Evolutionary conservation across 805 yeast genomes (phyloP).

Genomic region (Lipomyces lipofer): DNA sequence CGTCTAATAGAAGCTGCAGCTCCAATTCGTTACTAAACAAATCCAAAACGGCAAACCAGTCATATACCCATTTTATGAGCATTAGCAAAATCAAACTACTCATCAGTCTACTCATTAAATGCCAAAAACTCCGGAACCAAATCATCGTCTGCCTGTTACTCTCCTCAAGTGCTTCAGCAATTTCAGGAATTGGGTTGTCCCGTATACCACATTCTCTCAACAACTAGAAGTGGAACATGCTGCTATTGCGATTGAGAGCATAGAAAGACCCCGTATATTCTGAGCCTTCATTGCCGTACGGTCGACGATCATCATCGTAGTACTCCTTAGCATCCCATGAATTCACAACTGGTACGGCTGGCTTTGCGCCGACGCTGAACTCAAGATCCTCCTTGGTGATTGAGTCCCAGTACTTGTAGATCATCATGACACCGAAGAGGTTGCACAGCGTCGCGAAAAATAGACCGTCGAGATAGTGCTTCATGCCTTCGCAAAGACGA

Average conservation of each 20-base stretch:
- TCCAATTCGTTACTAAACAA: no score
- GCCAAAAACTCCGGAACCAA: background rate
- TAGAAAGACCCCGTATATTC: conserved; percentile 31
- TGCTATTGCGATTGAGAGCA: conserved; percentile 18
- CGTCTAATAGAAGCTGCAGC: no score
- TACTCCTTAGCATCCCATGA: conserved; percentile 28
- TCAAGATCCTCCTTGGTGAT: conserved; percentile 93
- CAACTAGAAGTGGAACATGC: conserved; percentile 8
- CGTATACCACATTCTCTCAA: no score
- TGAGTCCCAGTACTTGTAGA: conserved; percentile 95
- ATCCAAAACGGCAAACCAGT: no score
- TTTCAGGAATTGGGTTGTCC: no score
- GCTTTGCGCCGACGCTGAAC: conserved; percentile 67
- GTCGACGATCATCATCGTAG: conserved; percentile 20
- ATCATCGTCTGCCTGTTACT: no score
- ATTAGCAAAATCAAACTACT: no score
- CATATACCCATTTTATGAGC: no score
- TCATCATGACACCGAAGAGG: conserved; percentile 85
- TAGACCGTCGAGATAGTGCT: conserved; percentile 88
- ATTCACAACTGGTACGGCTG: conserved; percentile 42
- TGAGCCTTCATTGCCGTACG: conserved; percentile 22
- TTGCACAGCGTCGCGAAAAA: conserved; percentile 82
- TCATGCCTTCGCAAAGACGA: conserved; percentile 64
- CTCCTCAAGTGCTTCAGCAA: no score
- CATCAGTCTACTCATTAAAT: no score